A percentile compares a stretch with the other conserved stretches of the same genome.
Evolutionary conservation across 441 rosid species (phyloP).

Genomic region (Euphorbia neoarborescens): DNA sequence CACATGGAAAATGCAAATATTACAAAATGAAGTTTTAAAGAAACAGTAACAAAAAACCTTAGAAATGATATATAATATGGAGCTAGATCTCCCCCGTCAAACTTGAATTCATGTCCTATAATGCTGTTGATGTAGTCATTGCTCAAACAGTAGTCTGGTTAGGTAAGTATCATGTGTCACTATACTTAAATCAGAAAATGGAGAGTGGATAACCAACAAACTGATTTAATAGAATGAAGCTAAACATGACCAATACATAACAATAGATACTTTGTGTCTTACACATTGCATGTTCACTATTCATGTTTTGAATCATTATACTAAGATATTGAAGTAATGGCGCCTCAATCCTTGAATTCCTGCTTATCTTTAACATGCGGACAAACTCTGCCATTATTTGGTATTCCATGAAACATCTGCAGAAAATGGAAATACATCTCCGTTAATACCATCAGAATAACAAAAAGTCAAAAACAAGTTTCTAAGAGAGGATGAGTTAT

Average conservation of each 20-base stretch:
- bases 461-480: background rate
- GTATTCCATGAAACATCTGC: slow-evolving; percentile 63
- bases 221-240: background rate
- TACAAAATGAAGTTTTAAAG: slow-evolving; percentile 15
- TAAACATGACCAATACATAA: background rate
- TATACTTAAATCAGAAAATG: slow-evolving; percentile 10
- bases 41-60: slow-evolving; percentile 34
- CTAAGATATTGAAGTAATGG: slow-evolving; percentile 63
- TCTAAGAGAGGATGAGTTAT: slow-evolving; percentile 6
- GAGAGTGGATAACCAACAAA: background rate
- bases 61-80: slow-evolving; percentile 56
- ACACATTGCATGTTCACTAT: slow-evolving; percentile 59
- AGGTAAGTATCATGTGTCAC: slow-evolving; percentile 16
- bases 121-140: slow-evolving; percentile 60
- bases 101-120: slow-evolving; percentile 41
- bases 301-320: slow-evolving; percentile 66
- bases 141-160: slow-evolving; percentile 65
- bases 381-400: slow-evolving; percentile 68
- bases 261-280: slow-evolving; percentile 20
- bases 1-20: background rate
- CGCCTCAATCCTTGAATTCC: slow-evolving; percentile 47
- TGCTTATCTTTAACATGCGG: slow-evolving; percentile 42
- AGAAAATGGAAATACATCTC: slow-evolving; percentile 10
- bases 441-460: slow-evolving; percentile 7
- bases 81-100: slow-evolving; percentile 53